Conservation (phyloP, 192 early-diverging fungal species). For the Dimargaris verticillata region DNA sequence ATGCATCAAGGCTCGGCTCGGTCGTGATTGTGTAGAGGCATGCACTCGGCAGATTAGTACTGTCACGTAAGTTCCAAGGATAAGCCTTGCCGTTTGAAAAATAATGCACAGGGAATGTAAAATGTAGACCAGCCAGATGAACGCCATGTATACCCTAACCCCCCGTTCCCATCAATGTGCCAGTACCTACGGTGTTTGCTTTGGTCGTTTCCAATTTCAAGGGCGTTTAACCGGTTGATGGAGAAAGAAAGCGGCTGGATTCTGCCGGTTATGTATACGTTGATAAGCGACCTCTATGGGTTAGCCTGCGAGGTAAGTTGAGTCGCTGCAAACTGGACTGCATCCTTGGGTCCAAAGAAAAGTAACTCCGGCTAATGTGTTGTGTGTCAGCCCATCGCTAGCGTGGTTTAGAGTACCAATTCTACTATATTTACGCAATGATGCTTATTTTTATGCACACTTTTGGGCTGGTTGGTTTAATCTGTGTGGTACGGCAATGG, state of each 20-base stretch:
- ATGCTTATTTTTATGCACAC: background rate
- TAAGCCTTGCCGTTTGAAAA: no score
- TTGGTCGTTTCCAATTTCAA: background rate
- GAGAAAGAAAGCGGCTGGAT: conserved; percentile 28
- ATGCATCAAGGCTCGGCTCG: background rate
- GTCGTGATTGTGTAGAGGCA: background rate
- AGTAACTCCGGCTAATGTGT: background rate
- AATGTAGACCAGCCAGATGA: no score
- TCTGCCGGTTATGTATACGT: conserved; percentile 39
- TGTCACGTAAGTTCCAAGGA: no score
- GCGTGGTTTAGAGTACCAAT: background rate
- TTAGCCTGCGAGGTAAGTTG: conserved; percentile 29
- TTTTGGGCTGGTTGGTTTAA: background rate
- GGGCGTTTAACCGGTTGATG: background rate
- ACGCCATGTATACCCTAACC: no score
- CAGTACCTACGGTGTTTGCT: background rate
- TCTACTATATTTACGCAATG: background rate
- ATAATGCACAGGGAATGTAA: no score
- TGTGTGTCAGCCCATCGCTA: background rate
- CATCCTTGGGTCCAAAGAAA: background rate
- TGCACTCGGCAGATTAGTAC: no score
- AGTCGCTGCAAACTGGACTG: background rate
- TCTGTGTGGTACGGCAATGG: background rate
- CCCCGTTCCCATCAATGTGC: no score
- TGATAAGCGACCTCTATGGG: conserved; percentile 38